phyloP scores from a whole-genome alignment of 2,329 filamentous ascomycete species.

The Rhexocercosporidium sp. region DNA sequence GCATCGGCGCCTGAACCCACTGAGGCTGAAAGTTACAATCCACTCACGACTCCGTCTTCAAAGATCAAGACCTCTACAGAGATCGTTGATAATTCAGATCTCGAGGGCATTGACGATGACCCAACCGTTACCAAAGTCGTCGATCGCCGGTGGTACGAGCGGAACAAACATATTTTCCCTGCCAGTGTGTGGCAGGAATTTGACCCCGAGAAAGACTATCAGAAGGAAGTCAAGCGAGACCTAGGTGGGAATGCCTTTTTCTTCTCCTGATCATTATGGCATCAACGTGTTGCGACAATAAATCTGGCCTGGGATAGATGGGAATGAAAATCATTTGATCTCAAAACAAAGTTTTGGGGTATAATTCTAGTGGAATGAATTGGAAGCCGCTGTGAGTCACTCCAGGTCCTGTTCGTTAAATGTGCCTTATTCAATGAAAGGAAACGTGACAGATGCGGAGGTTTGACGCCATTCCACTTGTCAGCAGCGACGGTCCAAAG shows the following conservation, averaged over 20 bases:
- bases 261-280: constrained; percentile 59
- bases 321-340: not conserved
- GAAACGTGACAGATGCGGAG: not conserved
- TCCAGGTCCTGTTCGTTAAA: not conserved
- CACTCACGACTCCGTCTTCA: constrained; percentile 45
- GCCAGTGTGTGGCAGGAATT: constrained; percentile 96
- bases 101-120: constrained; percentile 81
- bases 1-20: constrained; percentile 20
- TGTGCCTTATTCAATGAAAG: not conserved
- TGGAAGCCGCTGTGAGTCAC: not conserved
- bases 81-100: constrained; percentile 43
- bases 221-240: constrained; percentile 78
- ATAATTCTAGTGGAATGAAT: not conserved
- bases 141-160: constrained; percentile 94
- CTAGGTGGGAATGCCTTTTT: constrained; percentile 92
- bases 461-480: not conserved
- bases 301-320: not conserved
- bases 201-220: constrained; percentile 87
- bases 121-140: constrained; percentile 89
- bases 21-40: constrained; percentile 43
- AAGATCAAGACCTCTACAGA: constrained; percentile 48
- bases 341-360: not conserved
- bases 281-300: not conserved
- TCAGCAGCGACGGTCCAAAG: not conserved
- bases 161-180: constrained; percentile 97